phyloP scores from a whole-genome alignment of 2,329 filamentous ascomycete genomes.

The Nemania sp. region DNA sequence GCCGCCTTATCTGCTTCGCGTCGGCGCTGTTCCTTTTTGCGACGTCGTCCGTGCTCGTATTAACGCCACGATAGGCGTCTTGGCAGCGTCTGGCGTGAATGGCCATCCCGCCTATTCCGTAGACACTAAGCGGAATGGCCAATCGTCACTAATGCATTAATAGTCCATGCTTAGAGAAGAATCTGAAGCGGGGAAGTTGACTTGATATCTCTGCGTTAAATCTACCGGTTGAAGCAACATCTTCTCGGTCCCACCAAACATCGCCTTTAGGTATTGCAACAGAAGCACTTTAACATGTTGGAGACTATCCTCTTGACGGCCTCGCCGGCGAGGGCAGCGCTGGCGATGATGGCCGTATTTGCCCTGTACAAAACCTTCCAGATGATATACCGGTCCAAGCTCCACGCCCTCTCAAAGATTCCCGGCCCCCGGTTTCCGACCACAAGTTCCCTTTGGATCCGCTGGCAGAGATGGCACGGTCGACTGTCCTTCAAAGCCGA shows the following conservation, averaged over 20 bases:
- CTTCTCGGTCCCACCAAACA: background rate
- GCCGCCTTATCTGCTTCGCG: background rate
- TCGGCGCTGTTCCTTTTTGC: too few species aligned
- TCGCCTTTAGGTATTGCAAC: background rate
- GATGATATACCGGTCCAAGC: background rate
- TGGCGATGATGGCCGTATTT: background rate
- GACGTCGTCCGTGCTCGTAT: background rate
- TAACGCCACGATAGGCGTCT: background rate
- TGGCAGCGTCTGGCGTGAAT: background rate
- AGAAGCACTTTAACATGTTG: background rate
- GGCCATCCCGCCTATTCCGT: background rate
- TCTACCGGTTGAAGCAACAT: conserved; percentile 3
- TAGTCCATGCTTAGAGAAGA: conserved; percentile 1
- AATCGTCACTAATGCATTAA: background rate
- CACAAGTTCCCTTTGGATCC: conserved; percentile 1
- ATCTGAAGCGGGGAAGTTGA: background rate
- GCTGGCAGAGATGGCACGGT: conserved; percentile 4
- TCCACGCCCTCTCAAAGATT: conserved; percentile 1
- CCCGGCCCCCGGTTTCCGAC: background rate
- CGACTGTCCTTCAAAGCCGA: background rate
- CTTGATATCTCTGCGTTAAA: background rate
- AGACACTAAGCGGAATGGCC: background rate
- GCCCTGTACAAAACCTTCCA: background rate
- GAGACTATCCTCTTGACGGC: conserved; percentile 1
- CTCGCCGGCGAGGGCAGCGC: background rate